phyloP scores from a whole-genome alignment of 345 rosid genomes.

The Pelargonium nanum region DNA sequence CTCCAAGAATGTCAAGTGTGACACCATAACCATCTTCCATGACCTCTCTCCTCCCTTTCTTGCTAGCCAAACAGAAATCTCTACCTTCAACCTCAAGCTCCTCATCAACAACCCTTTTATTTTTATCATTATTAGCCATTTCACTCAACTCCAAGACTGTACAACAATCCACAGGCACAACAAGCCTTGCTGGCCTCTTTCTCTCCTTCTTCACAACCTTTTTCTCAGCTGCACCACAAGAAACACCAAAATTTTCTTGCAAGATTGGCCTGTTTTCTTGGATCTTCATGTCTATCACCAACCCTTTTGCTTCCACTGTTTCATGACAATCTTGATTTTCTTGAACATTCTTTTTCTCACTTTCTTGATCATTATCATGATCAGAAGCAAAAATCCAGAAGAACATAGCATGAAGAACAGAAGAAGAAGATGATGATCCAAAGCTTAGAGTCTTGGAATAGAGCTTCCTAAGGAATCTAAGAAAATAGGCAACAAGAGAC shows the following conservation, averaged over 20 bases:
- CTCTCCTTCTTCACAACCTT: conserved; percentile 17
- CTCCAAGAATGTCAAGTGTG: conserved; percentile 28
- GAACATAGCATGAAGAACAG: too few species aligned
- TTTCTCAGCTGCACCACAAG: too few species aligned
- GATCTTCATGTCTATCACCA: background rate
- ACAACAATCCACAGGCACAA: conserved; percentile 22
- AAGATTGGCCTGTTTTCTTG: too few species aligned
- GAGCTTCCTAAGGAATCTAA: too few species aligned
- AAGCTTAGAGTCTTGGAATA: too few species aligned
- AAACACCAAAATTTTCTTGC: background rate
- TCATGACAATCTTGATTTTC: too few species aligned
- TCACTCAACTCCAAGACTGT: conserved; percentile 6
- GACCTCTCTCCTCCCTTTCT: conserved; percentile 36
- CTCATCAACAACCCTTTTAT: conserved; percentile 11
- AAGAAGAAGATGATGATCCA: too few species aligned
- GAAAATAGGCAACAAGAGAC: too few species aligned
- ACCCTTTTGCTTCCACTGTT: background rate
- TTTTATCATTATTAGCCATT: conserved; percentile 9
- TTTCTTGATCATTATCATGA: too few species aligned
- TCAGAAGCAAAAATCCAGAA: too few species aligned
- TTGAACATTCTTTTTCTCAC: too few species aligned
- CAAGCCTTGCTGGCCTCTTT: conserved; percentile 36
- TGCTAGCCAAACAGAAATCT: conserved; percentile 28
- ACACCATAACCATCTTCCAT: conserved; percentile 42
- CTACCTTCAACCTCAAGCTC: conserved; percentile 31